Base-by-base conservation (phyloP, 345 rosid species). In the Trapa bicornis region DNA sequence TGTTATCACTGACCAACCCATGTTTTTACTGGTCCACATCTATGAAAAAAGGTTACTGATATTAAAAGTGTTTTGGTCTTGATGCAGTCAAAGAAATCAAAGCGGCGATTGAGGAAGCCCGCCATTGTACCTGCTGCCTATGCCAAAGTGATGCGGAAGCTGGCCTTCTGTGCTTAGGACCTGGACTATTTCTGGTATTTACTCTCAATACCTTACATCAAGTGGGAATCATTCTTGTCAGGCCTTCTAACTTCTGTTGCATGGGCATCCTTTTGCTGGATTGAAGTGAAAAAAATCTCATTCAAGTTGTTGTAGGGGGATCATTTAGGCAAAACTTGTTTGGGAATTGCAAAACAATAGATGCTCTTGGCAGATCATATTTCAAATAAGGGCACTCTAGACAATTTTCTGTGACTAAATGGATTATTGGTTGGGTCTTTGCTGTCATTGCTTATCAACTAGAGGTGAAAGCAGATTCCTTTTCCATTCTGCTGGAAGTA, bases 61-160 rank as follows among this genome's bases (percentile, higher is more conserved):
- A 22, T 22, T 22, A 22, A 57, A 53, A 38, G 29, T 6, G 42
- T 4, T 65, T 70, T 47, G 9, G 38, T 63, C 47, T 2, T 69
- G 39, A 73, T 84, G 82, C 96, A 92, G 98, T 89, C 96, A 22
- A 89, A 82, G 81, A 89, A 87, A 82, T 73, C 96, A n/a, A 92
- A 71, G 77, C 81, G 96, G 36, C 84, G 96, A 81, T 80, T 92
- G 53, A 85, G 96, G 77, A 84, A 81, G 65, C 96, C 96, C 50
- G 86, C 81, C 42, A 73, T 81, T 66, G 96, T 92, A 53, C 90
- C 92, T 29, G 77, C 84, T 37, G 96, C 96, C 12, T 92, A 81
- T 82, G 96, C 96, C 65, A 86, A 81, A 75, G 89, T 85, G 61
- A 89, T 87, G 96, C 87, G 83, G 88, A 89, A 84, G 71, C 89